phyloP scores from a whole-genome alignment of 345 rosid genomes.

The Garcia nutans region DNA sequence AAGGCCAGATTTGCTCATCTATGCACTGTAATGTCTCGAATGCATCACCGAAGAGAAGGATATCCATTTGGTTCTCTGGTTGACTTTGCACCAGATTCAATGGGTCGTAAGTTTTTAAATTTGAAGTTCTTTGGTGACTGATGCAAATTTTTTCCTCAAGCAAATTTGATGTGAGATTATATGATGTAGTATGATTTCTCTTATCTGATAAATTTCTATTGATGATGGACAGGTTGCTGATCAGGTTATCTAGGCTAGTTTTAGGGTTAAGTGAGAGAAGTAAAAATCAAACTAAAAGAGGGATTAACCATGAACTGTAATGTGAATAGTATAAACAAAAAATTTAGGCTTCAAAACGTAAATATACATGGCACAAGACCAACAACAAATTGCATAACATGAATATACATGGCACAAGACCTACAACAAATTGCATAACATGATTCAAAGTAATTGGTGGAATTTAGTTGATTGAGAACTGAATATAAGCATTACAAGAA shows the following conservation, averaged over 20 bases:
- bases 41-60: conserved; percentile 98
- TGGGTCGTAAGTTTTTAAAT: conserved; percentile 70
- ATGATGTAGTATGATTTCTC: not conserved
- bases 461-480: not conserved
- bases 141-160: not conserved
- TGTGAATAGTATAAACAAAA: not conserved
- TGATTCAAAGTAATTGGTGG: not conserved
- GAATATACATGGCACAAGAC: not conserved
- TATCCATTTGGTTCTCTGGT: conserved; percentile 96
- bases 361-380: not conserved
- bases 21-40: conserved; percentile 92
- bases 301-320: too few relatives aligned
- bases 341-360: not conserved
- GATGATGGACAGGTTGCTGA: too few relatives aligned
- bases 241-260: too few relatives aligned
- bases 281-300: too few relatives aligned
- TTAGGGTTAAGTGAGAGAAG: too few relatives aligned
- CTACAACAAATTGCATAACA: not conserved
- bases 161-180: not conserved
- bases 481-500: not conserved
- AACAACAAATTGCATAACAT: not conserved
- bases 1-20: conserved; percentile 98
- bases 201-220: not conserved
- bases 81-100: conserved; percentile 87
- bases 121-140: not conserved